Percentiles rank a stretch among this genome's conserved stretches.
Conservation (phyloP, 2,329 filamentous ascomycete genomes). For the Claviceps capensis region DNA sequence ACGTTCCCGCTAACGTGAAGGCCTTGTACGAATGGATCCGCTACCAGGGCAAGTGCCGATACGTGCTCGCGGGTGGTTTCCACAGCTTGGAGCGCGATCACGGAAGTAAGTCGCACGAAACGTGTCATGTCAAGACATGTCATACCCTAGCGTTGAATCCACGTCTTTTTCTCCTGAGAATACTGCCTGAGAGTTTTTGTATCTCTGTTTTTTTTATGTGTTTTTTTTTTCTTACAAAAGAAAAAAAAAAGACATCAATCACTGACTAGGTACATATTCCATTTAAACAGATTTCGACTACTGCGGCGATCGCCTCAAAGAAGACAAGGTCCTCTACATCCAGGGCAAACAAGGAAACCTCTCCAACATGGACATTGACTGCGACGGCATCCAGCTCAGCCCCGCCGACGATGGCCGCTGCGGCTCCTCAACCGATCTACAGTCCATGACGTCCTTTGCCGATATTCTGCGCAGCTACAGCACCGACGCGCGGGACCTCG, state of each 20-base stretch:
- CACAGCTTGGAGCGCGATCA: conserved; percentile 23
- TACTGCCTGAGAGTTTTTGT: too few relatives aligned
- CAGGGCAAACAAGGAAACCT: conserved; percentile 27
- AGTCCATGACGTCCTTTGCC: conserved; percentile 31
- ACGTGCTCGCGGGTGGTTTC: conserved; percentile 25
- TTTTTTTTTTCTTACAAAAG: neutral
- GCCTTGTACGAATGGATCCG: conserved; percentile 27
- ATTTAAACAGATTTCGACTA: conserved; percentile 22
- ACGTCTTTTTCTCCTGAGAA: too few relatives aligned
- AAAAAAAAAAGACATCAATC: neutral
- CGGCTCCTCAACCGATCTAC: conserved; percentile 25
- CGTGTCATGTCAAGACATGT: too few relatives aligned
- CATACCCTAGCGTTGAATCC: too few relatives aligned
- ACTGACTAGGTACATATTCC: too few relatives aligned
- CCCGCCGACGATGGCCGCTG: conserved; percentile 28
- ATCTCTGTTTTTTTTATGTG: too few relatives aligned
- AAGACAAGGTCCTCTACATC: conserved; percentile 33
- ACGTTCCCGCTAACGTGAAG: conserved; percentile 27
- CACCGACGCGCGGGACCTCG: conserved; percentile 25
- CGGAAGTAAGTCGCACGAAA: conserved; percentile 16
- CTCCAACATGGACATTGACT: conserved; percentile 45
- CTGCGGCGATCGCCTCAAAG: conserved; percentile 30
- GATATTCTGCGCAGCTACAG: conserved; percentile 23
- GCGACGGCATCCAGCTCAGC: conserved; percentile 34
- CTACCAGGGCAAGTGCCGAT: conserved; percentile 22